Conservation (phyloP, 768 basidiomycete genomes). For the Tubosaeta sp. region DNA sequence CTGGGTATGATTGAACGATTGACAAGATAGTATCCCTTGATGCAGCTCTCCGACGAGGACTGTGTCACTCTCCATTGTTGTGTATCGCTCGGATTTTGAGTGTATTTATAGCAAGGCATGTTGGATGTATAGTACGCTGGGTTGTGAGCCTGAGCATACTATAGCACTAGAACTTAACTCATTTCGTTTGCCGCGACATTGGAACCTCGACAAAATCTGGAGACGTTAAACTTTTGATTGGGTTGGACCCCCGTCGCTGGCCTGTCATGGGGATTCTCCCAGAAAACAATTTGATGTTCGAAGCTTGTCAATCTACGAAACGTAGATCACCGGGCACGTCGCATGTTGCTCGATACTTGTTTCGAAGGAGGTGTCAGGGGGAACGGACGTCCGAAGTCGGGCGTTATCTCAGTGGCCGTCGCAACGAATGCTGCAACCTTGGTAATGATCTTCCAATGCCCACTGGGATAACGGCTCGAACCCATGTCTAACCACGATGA, state of each 20-base stretch:
- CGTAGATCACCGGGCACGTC: no score
- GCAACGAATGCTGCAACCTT: no score
- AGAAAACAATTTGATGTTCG: neutral
- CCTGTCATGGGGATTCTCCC: no score
- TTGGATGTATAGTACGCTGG: neutral
- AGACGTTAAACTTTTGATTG: neutral
- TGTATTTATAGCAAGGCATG: neutral
- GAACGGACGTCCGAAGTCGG: no score
- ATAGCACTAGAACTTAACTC: neutral
- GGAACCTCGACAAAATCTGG: no score
- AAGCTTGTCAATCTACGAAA: neutral
- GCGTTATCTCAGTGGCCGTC: no score
- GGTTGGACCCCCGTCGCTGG: no score
- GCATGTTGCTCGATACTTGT: no score
- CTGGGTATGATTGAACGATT: neutral
- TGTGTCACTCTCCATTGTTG: neutral
- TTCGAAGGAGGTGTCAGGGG: no score
- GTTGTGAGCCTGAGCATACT: neutral
- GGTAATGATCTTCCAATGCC: no score
- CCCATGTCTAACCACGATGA: no score
- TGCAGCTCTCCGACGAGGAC: neutral
- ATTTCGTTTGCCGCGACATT: neutral
- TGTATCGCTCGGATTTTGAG: neutral
- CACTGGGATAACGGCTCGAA: no score
- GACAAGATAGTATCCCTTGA: neutral